Evolutionary conservation across 2,329 filamentous ascomycete genomes (phyloP).

Genomic region (Neophaeococcomyces aloes): DNA sequence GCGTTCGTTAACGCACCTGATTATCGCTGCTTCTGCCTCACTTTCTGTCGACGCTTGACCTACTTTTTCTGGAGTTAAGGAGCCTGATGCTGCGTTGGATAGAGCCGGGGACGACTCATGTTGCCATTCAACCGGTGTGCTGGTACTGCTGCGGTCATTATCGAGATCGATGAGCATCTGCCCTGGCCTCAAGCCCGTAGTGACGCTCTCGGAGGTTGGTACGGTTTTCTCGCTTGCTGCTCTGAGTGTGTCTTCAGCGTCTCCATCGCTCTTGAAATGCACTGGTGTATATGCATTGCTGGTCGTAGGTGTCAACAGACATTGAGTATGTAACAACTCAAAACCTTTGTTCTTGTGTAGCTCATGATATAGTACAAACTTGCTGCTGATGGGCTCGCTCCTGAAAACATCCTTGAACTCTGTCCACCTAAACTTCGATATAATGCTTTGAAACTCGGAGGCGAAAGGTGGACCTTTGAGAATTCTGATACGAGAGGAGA

Average conservation of each 20-base stretch:
- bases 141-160: neutral
- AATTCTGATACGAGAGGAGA: constrained; percentile 27
- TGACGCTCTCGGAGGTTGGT: neutral
- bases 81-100: neutral
- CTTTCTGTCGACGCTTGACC: neutral
- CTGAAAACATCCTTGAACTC: constrained; percentile 46
- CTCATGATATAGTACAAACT: neutral
- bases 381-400: neutral
- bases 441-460: constrained; percentile 25
- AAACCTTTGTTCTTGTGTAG: neutral
- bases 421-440: constrained; percentile 21
- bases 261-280: neutral
- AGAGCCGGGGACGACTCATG: neutral
- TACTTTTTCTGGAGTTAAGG: neutral
- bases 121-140: neutral
- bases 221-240: neutral
- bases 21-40: constrained; percentile 1
- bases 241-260: neutral
- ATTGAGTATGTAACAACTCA: neutral
- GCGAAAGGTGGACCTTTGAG: constrained; percentile 33
- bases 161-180: neutral
- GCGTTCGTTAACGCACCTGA: neutral
- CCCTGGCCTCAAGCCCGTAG: too few relatives aligned
- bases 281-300: neutral
- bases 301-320: neutral